Base-by-base conservation (phyloP, 2,329 filamentous ascomycete species). In the Fusarium fracticaudum region DNA sequence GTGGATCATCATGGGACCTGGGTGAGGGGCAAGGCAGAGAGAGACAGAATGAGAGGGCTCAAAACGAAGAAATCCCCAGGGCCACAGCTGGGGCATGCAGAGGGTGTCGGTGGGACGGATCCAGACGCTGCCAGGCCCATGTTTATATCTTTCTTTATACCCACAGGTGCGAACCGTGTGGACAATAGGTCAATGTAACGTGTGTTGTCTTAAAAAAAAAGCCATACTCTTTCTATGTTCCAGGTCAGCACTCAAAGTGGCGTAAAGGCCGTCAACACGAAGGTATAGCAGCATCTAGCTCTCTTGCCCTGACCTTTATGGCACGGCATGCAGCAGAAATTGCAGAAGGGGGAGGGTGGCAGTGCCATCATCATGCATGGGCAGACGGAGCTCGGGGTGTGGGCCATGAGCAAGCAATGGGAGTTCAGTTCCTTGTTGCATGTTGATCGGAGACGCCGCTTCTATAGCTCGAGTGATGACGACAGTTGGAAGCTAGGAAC, bases 351-450 rank as follows among this genome's bases (percentile, higher is more conserved):
- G 68, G 64, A 74, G 61, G 58, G 72, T 74, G 71, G 71, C 71
- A 74, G 71, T 74, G 72, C 68, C 63, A 60, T 71, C 51, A 55
- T 68, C 61, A 59, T 72, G 72, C 69, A 72, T 74, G 60, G 59
- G 58, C 63, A 72, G 41, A 66, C 71, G 71, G 70, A 73, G 64
- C 69, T 68, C 53, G 65, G 59, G 61, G 71, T 69, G 71, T 74
- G 67, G 72, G 65, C 63, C 72, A 63, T 38, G 60, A 45, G 58
- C 54, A 63, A 58, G 67, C 26, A 47, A 61, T 43, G 24, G 45
- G 47, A 43, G 50, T 57, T 29, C 57, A 29, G 33, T 47, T 53
- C 50, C 48, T 29, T 64, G 61, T 41, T 51, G 57, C 47, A 72
- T 54, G 35, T 44, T 45, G 24, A 53, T 67, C 62, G 51, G 57